Base-by-base conservation (phyloP, 805 yeast species). In the Sugiyamaella lignohabitans region DNA sequence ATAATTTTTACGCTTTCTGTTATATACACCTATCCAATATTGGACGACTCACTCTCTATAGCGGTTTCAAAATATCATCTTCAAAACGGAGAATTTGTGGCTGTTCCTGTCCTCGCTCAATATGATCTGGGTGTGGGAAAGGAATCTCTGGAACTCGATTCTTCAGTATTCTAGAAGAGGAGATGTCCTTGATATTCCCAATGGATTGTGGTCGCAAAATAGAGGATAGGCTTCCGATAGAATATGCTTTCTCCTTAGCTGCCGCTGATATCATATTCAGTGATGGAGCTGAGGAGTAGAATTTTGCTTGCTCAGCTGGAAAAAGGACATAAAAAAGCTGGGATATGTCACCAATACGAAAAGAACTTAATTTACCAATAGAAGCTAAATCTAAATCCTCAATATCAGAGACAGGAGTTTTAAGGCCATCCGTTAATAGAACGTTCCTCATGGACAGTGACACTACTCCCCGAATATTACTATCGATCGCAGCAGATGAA, bases 321-420 rank as follows among this genome's bases (percentile, higher is more conserved):
- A 45, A 39, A 6, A 45, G n/a, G 16, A 40, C 30, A 2, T 19
- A 27, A 14, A 8, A 27, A 8, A 27, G 14, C 14, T 27, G 11
- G 14, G 32, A 27, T 27, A 27, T 27, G 32, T 27, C 32, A 8
- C 14, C 14, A 14, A 27, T 27, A 8, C 32, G 8, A 14, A 27
- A 27, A 8, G 32, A 27, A 8, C 11, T 27, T 27, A 27, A 27
- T 8, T 14, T 27, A 8, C 14, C 11, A 27, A 27, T 27, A 8
- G 32, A 8, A 8, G 32, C 11, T 27, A 14, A 8, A 27, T 29
- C 34, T 21, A 21, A 8, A 1, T 6, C n/a, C 29, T 39, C 42
- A 22, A 50, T 50, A 40, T 50, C 53, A 2, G 53, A 50, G 6
- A 43, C 38, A 3, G 48, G 46, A n/a, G 27, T 27, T 20, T 17